Base-by-base conservation (phyloP, 2,329 filamentous ascomycete species). In the Pseudocercospora crystallina region DNA sequence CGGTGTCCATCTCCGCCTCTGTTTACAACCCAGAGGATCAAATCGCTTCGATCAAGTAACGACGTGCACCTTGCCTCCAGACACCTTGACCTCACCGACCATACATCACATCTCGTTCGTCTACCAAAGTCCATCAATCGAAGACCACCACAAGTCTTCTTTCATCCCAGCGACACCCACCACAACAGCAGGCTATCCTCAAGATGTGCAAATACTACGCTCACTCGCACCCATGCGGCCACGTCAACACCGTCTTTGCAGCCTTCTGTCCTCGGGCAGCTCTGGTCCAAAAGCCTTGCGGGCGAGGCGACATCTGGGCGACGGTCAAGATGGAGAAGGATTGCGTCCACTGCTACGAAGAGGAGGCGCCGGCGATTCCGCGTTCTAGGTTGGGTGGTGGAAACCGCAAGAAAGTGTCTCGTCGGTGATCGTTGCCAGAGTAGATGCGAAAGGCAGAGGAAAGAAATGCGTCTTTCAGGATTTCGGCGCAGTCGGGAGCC, bases 191-290 rank as follows among this genome's bases (percentile, higher is more conserved):
- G 17, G n/a, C 43, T 26, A 51, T 15, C 38, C 11, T 26, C 33
- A 31, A 17, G 17, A 76, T 76, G 74, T 76, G 73, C 65, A 73
- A 69, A 61, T 76, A 74, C 63, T 74, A 76, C 62, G 74, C 73
- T 41, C 74, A 76, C 65, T 68, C 65, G 3, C 69, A 76, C 64
- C 61, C 64, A 11, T 76, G 74, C 61, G 73, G 73, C 38, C 74
- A 76, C 60, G 73, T 71, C 12, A 64, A 67, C 49, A 74, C 65
- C 9, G 64, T 71, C 43, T 69, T 70, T 49, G 66, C 68, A 13
- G 61, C 57, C 15, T 67, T 65, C 55, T 71, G 68, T 51, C 43
- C 65, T 0, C 49, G 57, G 8, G 67, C 61, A 9, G 65, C 65
- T 5, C 49, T 71, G 8, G 53, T 63, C 34, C 69, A 70, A 55